A percentile compares a stretch with the other conserved stretches of the same genome.
phyloP scores from a whole-genome alignment of 495 filamentous ascomycete genomes.

The Hypoxylon intermedium region DNA sequence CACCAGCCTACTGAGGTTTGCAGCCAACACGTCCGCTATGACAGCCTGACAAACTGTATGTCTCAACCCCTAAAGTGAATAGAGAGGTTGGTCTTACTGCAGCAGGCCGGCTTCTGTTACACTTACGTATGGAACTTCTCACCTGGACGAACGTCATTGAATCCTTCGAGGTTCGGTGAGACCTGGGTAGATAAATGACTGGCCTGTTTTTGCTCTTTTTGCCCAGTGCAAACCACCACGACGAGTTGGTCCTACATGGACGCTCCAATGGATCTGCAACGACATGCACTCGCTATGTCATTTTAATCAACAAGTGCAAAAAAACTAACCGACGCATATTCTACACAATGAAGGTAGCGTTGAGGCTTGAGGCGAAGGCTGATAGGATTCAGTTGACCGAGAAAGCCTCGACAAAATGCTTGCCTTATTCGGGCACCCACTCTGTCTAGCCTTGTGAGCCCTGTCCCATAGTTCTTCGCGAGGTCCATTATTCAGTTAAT shows the following conservation, averaged over 20 bases:
- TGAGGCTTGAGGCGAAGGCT: not conserved
- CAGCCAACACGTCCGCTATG: too few relatives aligned
- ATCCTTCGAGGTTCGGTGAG: conserved; percentile 21
- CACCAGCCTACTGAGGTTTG: too few relatives aligned
- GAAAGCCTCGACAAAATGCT: not conserved
- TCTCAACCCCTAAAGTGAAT: too few relatives aligned
- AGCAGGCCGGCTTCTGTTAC: too few relatives aligned
- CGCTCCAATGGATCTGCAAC: conserved; percentile 2
- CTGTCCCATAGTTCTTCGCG: not conserved
- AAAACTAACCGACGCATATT: conserved; percentile 5
- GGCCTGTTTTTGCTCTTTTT: too few relatives aligned
- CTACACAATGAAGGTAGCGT: not conserved
- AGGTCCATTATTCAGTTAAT: not conserved
- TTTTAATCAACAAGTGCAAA: conserved; percentile 3
- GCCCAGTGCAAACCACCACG: conserved; percentile 1
- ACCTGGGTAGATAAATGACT: too few relatives aligned
- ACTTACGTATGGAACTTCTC: not conserved
- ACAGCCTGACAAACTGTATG: too few relatives aligned
- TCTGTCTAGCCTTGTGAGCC: conserved; percentile 1
- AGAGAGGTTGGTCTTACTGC: too few relatives aligned
- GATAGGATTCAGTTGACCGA: conserved; percentile 5
- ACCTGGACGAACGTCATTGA: not conserved
- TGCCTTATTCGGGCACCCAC: not conserved
- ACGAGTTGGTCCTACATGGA: not conserved
- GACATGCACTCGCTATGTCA: conserved; percentile 9